phyloP scores from a whole-genome alignment of 768 basidiomycete species.

The Neoboletus magnificus region DNA sequence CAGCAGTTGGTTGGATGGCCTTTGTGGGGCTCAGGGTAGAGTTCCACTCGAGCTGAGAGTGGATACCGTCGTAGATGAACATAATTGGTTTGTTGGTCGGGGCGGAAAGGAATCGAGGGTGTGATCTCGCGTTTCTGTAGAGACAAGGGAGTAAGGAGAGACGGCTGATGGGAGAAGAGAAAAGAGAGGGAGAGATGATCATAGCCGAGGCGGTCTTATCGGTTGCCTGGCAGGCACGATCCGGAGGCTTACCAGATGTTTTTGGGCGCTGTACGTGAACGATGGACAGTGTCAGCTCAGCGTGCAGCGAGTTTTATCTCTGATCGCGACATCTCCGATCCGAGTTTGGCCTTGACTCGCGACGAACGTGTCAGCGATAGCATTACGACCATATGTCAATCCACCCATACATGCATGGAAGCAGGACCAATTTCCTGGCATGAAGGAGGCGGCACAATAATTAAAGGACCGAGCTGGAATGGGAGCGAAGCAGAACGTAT shows the following conservation, averaged over 20 bases:
- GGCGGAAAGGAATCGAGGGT: constrained; percentile 8
- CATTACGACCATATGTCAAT: constrained; percentile 28
- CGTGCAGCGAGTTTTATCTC: constrained; percentile 16
- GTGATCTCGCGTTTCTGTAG: constrained; percentile 8
- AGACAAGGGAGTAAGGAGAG: constrained; percentile 1
- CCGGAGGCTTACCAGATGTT: constrained; percentile 20
- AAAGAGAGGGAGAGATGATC: constrained; percentile 3
- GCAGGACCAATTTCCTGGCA: constrained; percentile 9
- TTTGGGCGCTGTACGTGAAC: constrained; percentile 9
- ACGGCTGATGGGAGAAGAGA: constrained; percentile 17
- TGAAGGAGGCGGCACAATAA: neutral
- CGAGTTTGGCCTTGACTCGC: neutral
- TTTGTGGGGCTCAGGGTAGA: constrained; percentile 73
- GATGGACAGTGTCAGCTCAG: neutral
- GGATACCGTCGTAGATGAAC: constrained; percentile 58
- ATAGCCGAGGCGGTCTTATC: constrained; percentile 15
- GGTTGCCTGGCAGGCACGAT: constrained; percentile 7
- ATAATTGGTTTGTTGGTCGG: constrained; percentile 31
- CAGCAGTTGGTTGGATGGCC: constrained; percentile 66
- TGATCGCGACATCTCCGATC: neutral
- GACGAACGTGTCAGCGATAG: constrained; percentile 29
- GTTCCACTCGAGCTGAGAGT: constrained; percentile 92
- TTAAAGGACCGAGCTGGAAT: constrained; percentile 7
- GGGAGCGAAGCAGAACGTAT: constrained; percentile 23
- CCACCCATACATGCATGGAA: constrained; percentile 3